A percentile compares a stretch with the other conserved stretches of the same genome.
phyloP scores from a whole-genome alignment of 345 rosid genomes.

The Jatropha curcas region DNA sequence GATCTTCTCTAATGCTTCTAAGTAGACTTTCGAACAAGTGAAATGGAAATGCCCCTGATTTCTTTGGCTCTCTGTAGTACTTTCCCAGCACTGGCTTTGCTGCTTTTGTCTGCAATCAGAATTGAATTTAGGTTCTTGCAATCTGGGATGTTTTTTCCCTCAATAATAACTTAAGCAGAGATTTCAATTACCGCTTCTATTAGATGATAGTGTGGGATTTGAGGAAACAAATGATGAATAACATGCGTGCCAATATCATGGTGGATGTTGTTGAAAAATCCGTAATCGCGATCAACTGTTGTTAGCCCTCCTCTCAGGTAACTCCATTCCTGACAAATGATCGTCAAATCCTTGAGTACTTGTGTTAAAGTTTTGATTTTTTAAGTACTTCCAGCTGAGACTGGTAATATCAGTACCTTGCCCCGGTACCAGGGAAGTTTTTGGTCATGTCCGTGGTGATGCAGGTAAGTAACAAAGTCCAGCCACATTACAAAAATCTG shows the following conservation, averaged over 20 bases:
- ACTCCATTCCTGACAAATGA: slow-evolving; percentile 68
- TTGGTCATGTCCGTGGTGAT: slow-evolving; percentile 81
- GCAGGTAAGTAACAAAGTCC: slow-evolving; percentile 84
- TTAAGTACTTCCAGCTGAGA: too few species aligned
- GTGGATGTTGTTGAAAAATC: slow-evolving; percentile 68
- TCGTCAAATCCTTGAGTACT: too few species aligned
- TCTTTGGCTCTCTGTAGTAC: slow-evolving; percentile 82
- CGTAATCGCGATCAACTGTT: slow-evolving; percentile 83
- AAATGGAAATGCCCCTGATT: slow-evolving; percentile 64
- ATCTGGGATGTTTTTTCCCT: background rate
- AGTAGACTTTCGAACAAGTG: slow-evolving; percentile 61
- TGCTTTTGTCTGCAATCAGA: slow-evolving; percentile 26
- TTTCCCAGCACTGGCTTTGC: slow-evolving; percentile 76
- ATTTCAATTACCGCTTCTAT: slow-evolving; percentile 66
- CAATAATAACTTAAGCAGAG: background rate
- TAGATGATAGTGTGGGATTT: slow-evolving; percentile 85
- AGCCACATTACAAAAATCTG: slow-evolving; percentile 79
- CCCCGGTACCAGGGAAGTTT: slow-evolving; percentile 98
- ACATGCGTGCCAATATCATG: slow-evolving; percentile 94
- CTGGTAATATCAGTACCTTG: slow-evolving; percentile 48
- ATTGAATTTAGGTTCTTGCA: background rate
- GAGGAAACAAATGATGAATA: slow-evolving; percentile 90
- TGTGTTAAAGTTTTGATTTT: too few species aligned
- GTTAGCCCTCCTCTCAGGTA: slow-evolving; percentile 86
- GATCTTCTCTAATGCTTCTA: slow-evolving; percentile 60